A percentile compares a stretch with the other conserved stretches of the same genome.
Conservation (phyloP, 495 filamentous ascomycete genomes). For the Penicillium bialowiezense region DNA sequence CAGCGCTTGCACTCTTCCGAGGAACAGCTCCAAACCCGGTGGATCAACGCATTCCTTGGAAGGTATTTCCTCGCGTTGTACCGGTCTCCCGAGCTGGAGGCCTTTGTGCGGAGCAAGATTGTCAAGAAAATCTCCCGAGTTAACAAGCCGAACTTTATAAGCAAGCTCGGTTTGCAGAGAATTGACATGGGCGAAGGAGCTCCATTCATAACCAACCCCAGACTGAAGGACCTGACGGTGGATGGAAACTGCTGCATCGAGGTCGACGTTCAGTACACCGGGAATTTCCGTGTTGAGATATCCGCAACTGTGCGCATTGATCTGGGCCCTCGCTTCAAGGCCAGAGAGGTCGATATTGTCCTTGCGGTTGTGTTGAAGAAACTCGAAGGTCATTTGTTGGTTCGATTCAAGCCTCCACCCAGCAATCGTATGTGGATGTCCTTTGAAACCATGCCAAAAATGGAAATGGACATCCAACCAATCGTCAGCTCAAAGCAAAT, state of each 20-base stretch:
- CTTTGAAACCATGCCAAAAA: conserved; percentile 86
- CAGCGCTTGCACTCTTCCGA: conserved; percentile 89
- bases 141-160: conserved; percentile 86
- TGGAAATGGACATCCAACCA: conserved; percentile 89
- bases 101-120: conserved; percentile 77
- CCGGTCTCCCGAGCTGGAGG: conserved; percentile 76
- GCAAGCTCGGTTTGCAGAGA: conserved; percentile 70
- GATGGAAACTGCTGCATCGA: conserved; percentile 86
- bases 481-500: conserved; percentile 95
- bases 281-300: conserved; percentile 85
- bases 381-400: conserved; percentile 76
- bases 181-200: conserved; percentile 86
- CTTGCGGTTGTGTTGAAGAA: conserved; percentile 83
- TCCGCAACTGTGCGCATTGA: conserved; percentile 89
- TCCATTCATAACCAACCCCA: conserved; percentile 84
- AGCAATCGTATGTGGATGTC: conserved; percentile 94
- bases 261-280: conserved; percentile 81
- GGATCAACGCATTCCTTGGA: conserved; percentile 90
- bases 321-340: conserved; percentile 82
- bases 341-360: conserved; percentile 83
- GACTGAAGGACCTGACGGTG: conserved; percentile 83
- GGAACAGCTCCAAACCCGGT: conserved; percentile 86
- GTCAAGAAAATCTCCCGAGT: conserved; percentile 95
- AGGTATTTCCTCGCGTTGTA: conserved; percentile 85
- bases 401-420: conserved; percentile 90